phyloP scores from a whole-genome alignment of 352 stramenopile genomes.

The Globisporangium alternatum region DNA sequence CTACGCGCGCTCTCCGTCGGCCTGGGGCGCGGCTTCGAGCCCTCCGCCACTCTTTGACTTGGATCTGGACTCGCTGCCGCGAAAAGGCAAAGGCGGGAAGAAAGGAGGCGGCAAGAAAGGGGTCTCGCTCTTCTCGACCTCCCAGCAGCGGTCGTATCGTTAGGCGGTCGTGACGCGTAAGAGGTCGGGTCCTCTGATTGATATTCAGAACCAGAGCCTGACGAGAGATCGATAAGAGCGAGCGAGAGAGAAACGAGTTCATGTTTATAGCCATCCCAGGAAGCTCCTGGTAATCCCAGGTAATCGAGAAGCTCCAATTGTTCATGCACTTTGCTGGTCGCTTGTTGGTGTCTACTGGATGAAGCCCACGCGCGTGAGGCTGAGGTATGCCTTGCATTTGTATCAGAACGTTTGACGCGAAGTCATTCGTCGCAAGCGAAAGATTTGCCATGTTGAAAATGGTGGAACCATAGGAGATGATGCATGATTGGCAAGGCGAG shows the following conservation, averaged over 20 bases:
- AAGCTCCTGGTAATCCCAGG: not conserved
- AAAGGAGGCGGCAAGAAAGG: constrained; percentile 67
- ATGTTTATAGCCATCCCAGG: not conserved
- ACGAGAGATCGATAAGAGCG: not conserved
- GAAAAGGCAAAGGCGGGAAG: constrained; percentile 42
- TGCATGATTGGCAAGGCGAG: too few relatives aligned
- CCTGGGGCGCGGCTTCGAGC: constrained; percentile 34
- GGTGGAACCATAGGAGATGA: too few relatives aligned
- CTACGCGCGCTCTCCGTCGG: constrained; percentile 32
- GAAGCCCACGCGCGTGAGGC: too few relatives aligned
- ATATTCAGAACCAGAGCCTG: too few relatives aligned
- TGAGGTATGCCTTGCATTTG: too few relatives aligned
- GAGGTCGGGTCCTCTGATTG: too few relatives aligned
- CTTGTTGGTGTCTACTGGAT: not conserved
- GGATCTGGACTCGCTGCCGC: constrained; percentile 22
- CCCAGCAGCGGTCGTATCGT: constrained; percentile 72
- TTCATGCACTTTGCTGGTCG: not conserved
- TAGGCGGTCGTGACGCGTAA: constrained; percentile 14
- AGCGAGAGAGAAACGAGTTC: not conserved
- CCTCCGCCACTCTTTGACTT: constrained; percentile 32
- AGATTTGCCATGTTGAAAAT: too few relatives aligned
- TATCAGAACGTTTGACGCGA: too few relatives aligned
- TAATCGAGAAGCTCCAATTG: not conserved
- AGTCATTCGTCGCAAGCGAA: too few relatives aligned
- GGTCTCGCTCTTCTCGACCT: constrained; percentile 68